Conservation (phyloP, 129 eudicot genomes). For the Calendula officinalis region DNA sequence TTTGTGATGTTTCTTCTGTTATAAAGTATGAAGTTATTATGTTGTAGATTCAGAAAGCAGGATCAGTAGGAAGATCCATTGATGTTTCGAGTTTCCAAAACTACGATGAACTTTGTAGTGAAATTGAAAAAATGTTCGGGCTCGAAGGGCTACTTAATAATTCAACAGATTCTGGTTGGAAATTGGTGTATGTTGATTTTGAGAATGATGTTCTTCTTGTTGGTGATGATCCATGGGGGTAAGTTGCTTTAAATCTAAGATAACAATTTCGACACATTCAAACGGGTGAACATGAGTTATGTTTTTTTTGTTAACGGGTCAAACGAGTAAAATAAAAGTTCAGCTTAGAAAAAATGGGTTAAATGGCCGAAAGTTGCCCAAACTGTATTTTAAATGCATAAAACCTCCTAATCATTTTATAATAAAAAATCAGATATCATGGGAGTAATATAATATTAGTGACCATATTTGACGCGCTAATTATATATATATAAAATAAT, state of each 20-base stretch:
- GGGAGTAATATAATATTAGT: too few relatives aligned
- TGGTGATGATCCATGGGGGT: slow-evolving; percentile 99
- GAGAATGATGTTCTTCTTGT: slow-evolving; percentile 88
- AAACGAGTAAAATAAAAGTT: too few relatives aligned
- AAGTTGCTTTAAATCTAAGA: slow-evolving; percentile 43
- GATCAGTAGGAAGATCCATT: slow-evolving; percentile 93
- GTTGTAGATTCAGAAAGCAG: slow-evolving; percentile 78
- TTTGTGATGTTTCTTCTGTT: neutral
- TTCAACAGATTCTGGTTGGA: slow-evolving; percentile 74
- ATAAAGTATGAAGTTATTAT: neutral
- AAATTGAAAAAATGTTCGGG: slow-evolving; percentile 89
- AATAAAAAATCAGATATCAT: too few relatives aligned
- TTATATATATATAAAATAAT: too few relatives aligned
- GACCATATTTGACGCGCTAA: too few relatives aligned
- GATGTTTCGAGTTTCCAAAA: slow-evolving; percentile 70
- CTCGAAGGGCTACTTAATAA: slow-evolving; percentile 78
- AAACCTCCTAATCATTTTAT: too few relatives aligned
- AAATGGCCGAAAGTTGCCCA: too few relatives aligned
- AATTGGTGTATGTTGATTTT: slow-evolving; percentile 82
- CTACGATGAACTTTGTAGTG: slow-evolving; percentile 66
- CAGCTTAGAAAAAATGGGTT: too few relatives aligned
- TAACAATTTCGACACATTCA: too few relatives aligned
- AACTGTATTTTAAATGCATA: too few relatives aligned
- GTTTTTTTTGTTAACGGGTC: too few relatives aligned
- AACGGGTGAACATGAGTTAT: too few relatives aligned